Base-by-base conservation (phyloP, 2,329 filamentous ascomycete species). In the Nigrospora osmanthi region DNA sequence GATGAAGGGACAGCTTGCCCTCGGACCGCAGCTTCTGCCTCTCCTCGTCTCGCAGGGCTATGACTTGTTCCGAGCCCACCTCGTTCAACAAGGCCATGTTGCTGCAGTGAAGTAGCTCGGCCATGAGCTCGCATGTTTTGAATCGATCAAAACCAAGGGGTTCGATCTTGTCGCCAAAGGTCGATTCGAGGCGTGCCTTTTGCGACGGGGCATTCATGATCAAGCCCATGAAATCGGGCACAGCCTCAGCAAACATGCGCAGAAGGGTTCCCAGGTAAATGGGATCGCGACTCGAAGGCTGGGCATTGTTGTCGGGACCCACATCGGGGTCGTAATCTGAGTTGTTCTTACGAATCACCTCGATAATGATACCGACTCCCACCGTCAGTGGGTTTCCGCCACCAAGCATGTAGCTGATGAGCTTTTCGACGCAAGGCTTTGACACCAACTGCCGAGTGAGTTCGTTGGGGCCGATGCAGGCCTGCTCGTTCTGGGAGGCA, bases 91-190 rank as follows among this genome's bases (percentile, higher is more conserved):
- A 72, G 6, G 87, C 90, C 93, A 98, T 98, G 62, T 98, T 98
- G 63, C 91, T 97, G 67, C 93, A 98, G 65, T 98, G 93, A 35
- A 98, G 70, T 38, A 98, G 73, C 65, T 98, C 93, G 1, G 93
- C 93, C 93, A 98, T 97, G 48, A 98, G 74, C 66, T 98, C 93
- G 64, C 93, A 98, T 0, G 93, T 97, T 72, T 98, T 98, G 73
- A 98, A 98, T 16, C 93, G 79, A 65, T 98, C 93, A 60, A 98
- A 98, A 3, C 93, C 93, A 11, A 98, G 76, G 4, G 93, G 91
- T 64, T 97, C 89, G 43, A 98, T 90, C 63, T 85, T 87, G 38
- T 83, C 80, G 43, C 90, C 90, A 71, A 95, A 98, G 0, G 93
- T 93, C 3, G 89, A 91, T 55, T 82, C 85, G 34, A 96, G 71